Evolutionary conservation across 257 asterid genomes (phyloP).

Genomic region (Gentiana macrophylla): DNA sequence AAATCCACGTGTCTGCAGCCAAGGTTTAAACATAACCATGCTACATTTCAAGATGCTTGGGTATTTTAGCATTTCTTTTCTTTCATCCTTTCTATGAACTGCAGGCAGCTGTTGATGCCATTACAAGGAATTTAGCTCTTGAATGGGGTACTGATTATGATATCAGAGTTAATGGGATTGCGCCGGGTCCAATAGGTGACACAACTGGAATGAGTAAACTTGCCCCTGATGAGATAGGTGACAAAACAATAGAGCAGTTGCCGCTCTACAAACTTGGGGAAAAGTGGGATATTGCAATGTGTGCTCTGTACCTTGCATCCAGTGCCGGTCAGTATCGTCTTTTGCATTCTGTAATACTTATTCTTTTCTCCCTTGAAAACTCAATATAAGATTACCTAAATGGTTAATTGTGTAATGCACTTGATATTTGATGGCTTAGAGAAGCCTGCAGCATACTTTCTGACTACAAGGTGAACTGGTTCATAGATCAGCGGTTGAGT

Average conservation of each 20-base stretch:
- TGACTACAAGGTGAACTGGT: too few species aligned
- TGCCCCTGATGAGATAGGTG: conserved; percentile 38
- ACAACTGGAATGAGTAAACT: conserved; percentile 72
- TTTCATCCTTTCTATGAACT: conserved; percentile 1
- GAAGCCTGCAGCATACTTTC: too few species aligned
- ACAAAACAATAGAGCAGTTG: conserved; percentile 21
- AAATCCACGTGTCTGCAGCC: conserved; percentile 82
- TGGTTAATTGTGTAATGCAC: too few species aligned
- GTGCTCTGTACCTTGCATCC: conserved; percentile 69
- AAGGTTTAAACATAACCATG: conserved; percentile 38
- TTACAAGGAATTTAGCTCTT: conserved; percentile 67
- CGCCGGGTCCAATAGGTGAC: conserved; percentile 78
- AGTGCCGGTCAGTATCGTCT: conserved; percentile 50
- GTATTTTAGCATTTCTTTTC: background rate
- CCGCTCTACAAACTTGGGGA: conserved; percentile 69
- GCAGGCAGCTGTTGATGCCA: conserved; percentile 74
- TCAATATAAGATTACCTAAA: background rate
- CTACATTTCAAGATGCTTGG: conserved; percentile 1
- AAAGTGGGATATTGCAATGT: conserved; percentile 89
- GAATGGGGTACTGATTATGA: conserved; percentile 87
- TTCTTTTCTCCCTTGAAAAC: background rate
- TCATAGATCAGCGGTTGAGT: too few species aligned
- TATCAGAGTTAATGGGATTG: conserved; percentile 74
- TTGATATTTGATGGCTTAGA: too few species aligned
- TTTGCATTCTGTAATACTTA: background rate